Evolutionary conservation across 108 stramenopile genomes (phyloP), one percentile per base, ranked within the genome.

Genomic region (Chaetoceros tenuissimus): DNA sequence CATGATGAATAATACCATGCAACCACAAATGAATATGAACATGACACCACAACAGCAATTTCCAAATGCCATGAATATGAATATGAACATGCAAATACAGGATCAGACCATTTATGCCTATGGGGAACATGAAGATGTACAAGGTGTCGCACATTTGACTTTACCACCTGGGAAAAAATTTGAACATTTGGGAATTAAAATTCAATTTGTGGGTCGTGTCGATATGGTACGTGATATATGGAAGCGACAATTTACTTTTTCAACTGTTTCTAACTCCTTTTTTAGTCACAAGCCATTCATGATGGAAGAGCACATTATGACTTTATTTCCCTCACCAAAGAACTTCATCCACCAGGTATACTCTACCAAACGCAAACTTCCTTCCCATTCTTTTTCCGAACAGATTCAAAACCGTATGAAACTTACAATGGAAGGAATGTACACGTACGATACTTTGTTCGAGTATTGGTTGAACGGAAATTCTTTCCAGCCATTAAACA

Each of bases 201-300:
- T 97, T 8, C 95, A 99, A 66, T 82, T 98, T 59, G 83, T 99
- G 51, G 98, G 98, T 19, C 83, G 95, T 49, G 96, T 98, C 70
- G 94, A 96, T 65, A 87, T 96, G 85, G 83, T 84, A 68, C 47
- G 82, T 57, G 28, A 26, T 30, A 31, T 7, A 30, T 19, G 18
- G 7, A 30, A 13, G 53, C 13, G 21, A 22, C 13, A 3, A 22
- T 24, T 51, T 25, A 25, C 63, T 13, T 7, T 46, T 63, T 55
- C 44, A 26, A 21, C 28, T 46, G 27, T 34, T 46, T 24, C 7
- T 53, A 20, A n/a, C n/a, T n/a, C n/a, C n/a, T 21, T 22, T 66
- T 54, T 29, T 59, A 81, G 60, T 82, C 86, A 51, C 67, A 73
- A n/a, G 89, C 84, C 46, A 67, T 78, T 8, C 77, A 85, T 31